Evolutionary conservation across 2,329 filamentous ascomycete species (phyloP), one percentile per base, ranked within the genome.

Genomic region (Biscogniauxia sp.): DNA sequence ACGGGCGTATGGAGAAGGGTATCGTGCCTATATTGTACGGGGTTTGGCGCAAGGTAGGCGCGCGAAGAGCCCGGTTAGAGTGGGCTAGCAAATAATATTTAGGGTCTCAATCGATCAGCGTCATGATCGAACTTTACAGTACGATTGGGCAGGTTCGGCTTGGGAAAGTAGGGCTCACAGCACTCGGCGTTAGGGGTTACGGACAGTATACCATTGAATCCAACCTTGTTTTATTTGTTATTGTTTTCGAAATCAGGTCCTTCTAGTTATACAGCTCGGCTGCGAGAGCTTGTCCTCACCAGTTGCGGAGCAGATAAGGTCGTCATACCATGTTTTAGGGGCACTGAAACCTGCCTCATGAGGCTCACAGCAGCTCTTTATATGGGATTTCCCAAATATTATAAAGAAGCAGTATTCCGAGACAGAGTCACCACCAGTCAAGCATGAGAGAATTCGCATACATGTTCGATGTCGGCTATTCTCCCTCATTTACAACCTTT

Each of bases 161-260:
- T 68, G 61, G 67, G 68, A 67, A 67, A 65, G 62, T 65, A 63
- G 66, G 68, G 64, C 65, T 68, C 67, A 70, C 67, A 72, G 69
- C 68, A 72, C 63, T 65, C 66, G 71, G 72, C 70, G 70, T 73
- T 73, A 64, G 64, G 69, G 70, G 69, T 68, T 61, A 63, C 66
- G 68, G 67, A 65, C 66, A 63, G 69, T 73, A 73, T 73, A 73
- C 71, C 71, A 73, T 68, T 66, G 63, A 69, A 65, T 69, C 65
- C 62, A 50, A 69, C 67, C 60, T 56, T 56, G 49, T 61, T 69
- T 70, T 71, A 64, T 70, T 68, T 70, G 65, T 69, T 66, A 64
- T 11, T 45, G 11, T 45, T 45, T 11, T 13, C 37, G n/a, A 3
- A 45, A 45, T 57, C 32, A 51, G 23, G 45, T 8, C 53, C 49